Percentiles rank a stretch among this genome's conserved stretches.
Evolutionary conservation across 345 rosid genomes (phyloP).

Genomic region (Lumnitzera racemosa): DNA sequence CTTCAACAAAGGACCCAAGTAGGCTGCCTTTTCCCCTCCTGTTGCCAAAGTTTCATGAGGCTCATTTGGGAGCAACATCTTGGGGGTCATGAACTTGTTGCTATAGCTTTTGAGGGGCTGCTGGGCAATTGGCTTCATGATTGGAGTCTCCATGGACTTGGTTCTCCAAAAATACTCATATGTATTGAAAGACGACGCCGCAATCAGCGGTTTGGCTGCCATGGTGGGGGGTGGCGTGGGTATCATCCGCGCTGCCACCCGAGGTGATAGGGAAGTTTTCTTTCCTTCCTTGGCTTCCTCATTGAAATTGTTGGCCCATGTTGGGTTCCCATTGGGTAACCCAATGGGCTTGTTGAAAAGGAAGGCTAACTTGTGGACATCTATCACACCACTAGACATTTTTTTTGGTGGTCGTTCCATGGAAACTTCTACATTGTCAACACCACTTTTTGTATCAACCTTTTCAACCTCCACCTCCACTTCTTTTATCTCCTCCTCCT

Average conservation of each 20-base stretch:
- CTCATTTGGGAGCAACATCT: conserved; percentile 14
- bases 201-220: conserved; percentile 2
- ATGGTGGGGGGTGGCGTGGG: conserved; percentile 11
- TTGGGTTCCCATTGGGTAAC: conserved; percentile 37
- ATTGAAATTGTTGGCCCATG: conserved; percentile 35
- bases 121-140: conserved; percentile 1
- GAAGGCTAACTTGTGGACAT: conserved; percentile 53
- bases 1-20: conserved; percentile 27
- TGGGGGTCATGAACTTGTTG: conserved; percentile 12
- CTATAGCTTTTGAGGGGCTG: conserved; percentile 8
- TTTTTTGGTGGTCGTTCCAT: conserved; percentile 34
- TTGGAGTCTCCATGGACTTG: conserved; percentile 16
- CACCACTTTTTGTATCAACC: background rate
- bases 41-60: conserved; percentile 11
- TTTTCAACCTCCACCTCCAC: background rate
- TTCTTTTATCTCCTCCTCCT: conserved; percentile 9
- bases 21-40: conserved; percentile 22
- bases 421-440: conserved; percentile 10
- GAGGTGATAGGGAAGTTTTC: conserved; percentile 17
- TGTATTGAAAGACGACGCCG: conserved; percentile 42
- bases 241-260: conserved; percentile 37
- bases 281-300: conserved; percentile 12
- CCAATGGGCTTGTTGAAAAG: conserved; percentile 47
- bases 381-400: conserved; percentile 25
- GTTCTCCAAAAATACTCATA: conserved; percentile 73